Percentiles rank a stretch among this genome's conserved stretches.
phyloP scores from a whole-genome alignment of 192 early-diverging fungal genomes.

The Podila horticola region DNA sequence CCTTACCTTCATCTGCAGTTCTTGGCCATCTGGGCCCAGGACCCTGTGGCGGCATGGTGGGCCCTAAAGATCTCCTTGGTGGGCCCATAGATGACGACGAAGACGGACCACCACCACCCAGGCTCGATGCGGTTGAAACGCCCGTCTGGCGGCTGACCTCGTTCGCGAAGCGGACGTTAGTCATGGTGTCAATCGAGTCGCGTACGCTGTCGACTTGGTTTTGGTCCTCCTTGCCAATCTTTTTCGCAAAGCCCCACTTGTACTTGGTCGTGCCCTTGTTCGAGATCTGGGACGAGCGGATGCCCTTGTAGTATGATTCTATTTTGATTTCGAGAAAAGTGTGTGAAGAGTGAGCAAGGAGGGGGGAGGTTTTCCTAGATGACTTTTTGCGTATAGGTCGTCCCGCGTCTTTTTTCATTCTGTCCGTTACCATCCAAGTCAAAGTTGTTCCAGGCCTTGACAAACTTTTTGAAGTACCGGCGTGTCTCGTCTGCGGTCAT shows the following conservation, averaged over 20 bases:
- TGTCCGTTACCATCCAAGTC: conserved; percentile 62
- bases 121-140: conserved; percentile 24
- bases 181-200: conserved; percentile 71
- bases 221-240: conserved; percentile 54
- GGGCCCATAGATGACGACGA: conserved; percentile 2
- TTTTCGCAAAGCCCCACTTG: conserved; percentile 77
- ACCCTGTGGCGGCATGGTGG: conserved; percentile 28
- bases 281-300: conserved; percentile 70
- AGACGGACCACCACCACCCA: not conserved
- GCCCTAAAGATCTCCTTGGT: conserved; percentile 24
- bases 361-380: too few relatives aligned
- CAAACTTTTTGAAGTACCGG: conserved; percentile 85
- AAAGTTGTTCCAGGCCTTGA: conserved; percentile 85
- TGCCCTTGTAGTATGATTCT: conserved; percentile 77
- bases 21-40: conserved; percentile 11
- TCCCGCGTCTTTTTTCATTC: too few relatives aligned
- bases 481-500: conserved; percentile 73
- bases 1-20: conserved; percentile 41
- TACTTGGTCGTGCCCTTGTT: conserved; percentile 74
- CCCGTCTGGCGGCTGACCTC: conserved; percentile 42
- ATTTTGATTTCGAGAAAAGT: too few relatives aligned
- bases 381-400: not conserved
- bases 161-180: conserved; percentile 50
- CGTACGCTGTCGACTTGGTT: conserved; percentile 63
- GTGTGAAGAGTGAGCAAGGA: not conserved